phyloP scores from a whole-genome alignment of 106 monocot genomes.

The Platanthera guangdongensis region DNA sequence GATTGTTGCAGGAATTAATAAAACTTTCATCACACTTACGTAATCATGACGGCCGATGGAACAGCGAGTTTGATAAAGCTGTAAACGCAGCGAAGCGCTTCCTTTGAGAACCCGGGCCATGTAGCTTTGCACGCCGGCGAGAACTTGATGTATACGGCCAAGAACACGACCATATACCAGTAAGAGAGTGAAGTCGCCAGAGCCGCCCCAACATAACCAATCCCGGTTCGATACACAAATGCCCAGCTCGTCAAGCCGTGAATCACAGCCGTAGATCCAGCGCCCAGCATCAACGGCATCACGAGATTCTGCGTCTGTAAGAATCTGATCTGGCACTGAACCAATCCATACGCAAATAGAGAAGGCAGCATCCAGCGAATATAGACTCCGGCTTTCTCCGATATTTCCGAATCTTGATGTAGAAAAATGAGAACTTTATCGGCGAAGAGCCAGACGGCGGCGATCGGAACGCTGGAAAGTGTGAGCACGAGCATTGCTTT shows the following conservation, averaged over 20 bases:
- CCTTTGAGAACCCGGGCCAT: slow-evolving; percentile 34
- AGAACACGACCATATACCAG: slow-evolving; percentile 6
- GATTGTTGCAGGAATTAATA: too few species aligned
- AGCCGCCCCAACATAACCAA: slow-evolving; percentile 18
- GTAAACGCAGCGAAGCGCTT: slow-evolving; percentile 17
- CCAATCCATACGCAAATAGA: slow-evolving; percentile 6
- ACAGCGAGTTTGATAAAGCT: slow-evolving; percentile 28
- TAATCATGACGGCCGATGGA: slow-evolving; percentile 21
- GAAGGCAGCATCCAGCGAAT: slow-evolving; percentile 10
- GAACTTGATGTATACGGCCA: slow-evolving; percentile 11
- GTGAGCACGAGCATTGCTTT: slow-evolving; percentile 35
- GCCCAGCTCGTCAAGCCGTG: slow-evolving; percentile 22
- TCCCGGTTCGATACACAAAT: slow-evolving; percentile 6
- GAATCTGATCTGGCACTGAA: slow-evolving; percentile 10
- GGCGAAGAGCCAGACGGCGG: slow-evolving; percentile 15
- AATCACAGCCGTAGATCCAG: slow-evolving; percentile 7
- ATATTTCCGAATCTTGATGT: slow-evolving; percentile 13
- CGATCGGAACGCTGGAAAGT: slow-evolving; percentile 12
- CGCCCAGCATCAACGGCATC: slow-evolving; percentile 12
- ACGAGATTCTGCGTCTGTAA: slow-evolving; percentile 31
- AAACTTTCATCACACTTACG: background rate
- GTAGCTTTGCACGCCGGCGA: slow-evolving; percentile 18
- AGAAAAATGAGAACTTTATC: slow-evolving; percentile 10
- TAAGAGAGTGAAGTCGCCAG: slow-evolving; percentile 10
- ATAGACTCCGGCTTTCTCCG: slow-evolving; percentile 6